A percentile compares a stretch with the other conserved stretches of the same genome.
These are phyloP conservation scores for Loxodes magnus DNA, from an alignment of 73 alveolate species.

Conservation along the genomic window DNA sequence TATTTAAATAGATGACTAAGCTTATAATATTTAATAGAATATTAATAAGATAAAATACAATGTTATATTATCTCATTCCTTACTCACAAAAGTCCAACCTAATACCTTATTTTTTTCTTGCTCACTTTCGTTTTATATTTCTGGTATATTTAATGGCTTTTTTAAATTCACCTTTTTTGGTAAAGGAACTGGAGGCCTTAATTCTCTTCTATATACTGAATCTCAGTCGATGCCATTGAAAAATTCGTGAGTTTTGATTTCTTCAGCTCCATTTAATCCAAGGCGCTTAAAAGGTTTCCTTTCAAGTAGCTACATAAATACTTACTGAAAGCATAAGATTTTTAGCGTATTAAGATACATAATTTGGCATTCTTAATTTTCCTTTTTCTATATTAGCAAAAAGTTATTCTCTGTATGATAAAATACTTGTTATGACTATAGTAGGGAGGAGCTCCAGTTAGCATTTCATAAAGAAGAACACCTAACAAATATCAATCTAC, in stretches of 20 bases:
- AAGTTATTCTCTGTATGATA: conserved; percentile 77
- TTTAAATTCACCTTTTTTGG: no score
- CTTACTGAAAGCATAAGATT: conserved; percentile 53
- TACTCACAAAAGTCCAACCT: no score
- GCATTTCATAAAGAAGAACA: conserved; percentile 88
- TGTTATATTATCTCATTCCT: no score
- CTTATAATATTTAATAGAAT: no score
- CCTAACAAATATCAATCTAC: conserved; percentile 94
- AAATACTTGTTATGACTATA: no score
- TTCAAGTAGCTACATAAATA: conserved; percentile 36
- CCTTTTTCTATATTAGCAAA: conserved; percentile 56
- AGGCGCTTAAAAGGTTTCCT: conserved; percentile 66
- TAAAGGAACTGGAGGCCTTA: conserved; percentile 35
- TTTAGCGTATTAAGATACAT: conserved; percentile 51
- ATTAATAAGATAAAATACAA: no score
- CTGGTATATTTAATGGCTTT: no score
- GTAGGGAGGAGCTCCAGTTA: conserved; percentile 83
- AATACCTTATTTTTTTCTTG: no score
- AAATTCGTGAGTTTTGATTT: conserved; percentile 66
- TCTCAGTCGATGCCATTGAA: conserved; percentile 68
- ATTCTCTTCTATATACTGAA: conserved; percentile 24
- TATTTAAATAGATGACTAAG: no score
- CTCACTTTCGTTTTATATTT: no score
- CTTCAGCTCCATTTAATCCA: conserved; percentile 64
- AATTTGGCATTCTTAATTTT: conserved; percentile 13